A percentile compares a stretch with the other conserved stretches of the same genome.
Conservation (phyloP, 2,329 filamentous ascomycete species). For the Aspergillus ochraceoroseus region DNA sequence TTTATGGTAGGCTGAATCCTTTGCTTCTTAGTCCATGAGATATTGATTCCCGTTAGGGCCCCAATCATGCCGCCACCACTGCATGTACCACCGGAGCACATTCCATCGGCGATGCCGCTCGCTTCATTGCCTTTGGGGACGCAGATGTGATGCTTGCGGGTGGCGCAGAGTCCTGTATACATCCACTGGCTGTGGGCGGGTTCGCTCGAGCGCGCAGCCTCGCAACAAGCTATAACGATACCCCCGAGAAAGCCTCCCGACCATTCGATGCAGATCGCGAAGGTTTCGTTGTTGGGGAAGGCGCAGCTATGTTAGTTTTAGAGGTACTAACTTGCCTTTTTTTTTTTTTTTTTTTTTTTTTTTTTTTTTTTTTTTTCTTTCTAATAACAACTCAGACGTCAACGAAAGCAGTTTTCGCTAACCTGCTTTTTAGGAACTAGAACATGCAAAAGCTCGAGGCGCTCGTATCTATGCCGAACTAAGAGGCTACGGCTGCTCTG, state of each 20-base stretch:
- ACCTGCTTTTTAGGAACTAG: conserved; percentile 67
- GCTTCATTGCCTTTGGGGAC: conserved; percentile 85
- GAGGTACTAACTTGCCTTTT: conserved; percentile 50
- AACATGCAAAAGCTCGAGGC: conserved; percentile 74
- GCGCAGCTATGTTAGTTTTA: conserved; percentile 78
- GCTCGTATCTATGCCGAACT: conserved; percentile 85
- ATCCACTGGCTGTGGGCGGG: conserved; percentile 85
- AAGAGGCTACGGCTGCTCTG: conserved; percentile 81
- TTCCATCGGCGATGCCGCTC: conserved; percentile 87
- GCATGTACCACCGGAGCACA: conserved; percentile 96
- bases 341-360: neutral
- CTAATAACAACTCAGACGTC: no score
- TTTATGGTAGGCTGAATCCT: conserved; percentile 54
- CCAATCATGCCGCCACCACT: conserved; percentile 88
- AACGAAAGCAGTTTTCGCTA: no score
- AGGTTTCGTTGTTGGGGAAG: conserved; percentile 91
- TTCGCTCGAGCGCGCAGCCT: conserved; percentile 85
- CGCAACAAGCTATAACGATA: conserved; percentile 71
- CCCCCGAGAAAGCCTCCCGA: conserved; percentile 66
- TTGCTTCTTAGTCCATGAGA: conserved; percentile 14
- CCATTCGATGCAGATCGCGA: conserved; percentile 77
- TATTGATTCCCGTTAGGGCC: conserved; percentile 52
- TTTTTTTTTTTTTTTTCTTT: no score
- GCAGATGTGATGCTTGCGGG: conserved; percentile 96
- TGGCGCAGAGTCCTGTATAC: conserved; percentile 90